These are phyloP conservation scores for Zopfia rhizophila DNA, from an alignment of 2,329 filamentous ascomycete genomes.

Conservation along the genomic window DNA sequence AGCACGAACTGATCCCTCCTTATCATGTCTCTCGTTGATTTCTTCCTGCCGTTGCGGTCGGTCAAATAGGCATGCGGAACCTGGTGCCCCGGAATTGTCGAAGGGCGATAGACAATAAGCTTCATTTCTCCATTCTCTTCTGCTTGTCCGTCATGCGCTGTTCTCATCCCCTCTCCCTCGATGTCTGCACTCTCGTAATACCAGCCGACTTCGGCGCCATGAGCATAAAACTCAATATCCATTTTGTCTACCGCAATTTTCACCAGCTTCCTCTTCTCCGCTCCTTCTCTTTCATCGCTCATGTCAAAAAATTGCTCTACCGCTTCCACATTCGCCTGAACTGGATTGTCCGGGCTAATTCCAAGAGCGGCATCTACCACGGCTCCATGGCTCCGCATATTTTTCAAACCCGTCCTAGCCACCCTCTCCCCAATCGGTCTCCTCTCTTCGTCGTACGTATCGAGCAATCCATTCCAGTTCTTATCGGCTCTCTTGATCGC, in stretches of 20 bases:
- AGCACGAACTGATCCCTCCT: no score
- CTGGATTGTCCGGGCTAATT: slow-evolving; percentile 29
- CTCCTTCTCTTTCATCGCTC: slow-evolving; percentile 21
- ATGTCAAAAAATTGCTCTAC: slow-evolving; percentile 37
- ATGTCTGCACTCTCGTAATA: slow-evolving; percentile 42
- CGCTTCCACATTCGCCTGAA: slow-evolving; percentile 32
- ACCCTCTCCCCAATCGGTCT: slow-evolving; percentile 45
- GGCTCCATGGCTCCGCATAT: slow-evolving; percentile 38
- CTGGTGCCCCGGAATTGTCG: slow-evolving; percentile 45
- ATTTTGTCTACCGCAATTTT: slow-evolving; percentile 34
- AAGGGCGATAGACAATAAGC: slow-evolving; percentile 27
- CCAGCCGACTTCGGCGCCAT: slow-evolving; percentile 48
- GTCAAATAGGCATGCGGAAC: slow-evolving; percentile 44
- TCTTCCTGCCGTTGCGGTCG: slow-evolving; percentile 11
- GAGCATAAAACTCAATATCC: slow-evolving; percentile 47
- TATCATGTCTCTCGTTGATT: slow-evolving; percentile 36
- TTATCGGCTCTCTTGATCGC: slow-evolving; percentile 27
- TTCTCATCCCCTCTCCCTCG: slow-evolving; percentile 24
- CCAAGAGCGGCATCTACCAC: slow-evolving; percentile 48
- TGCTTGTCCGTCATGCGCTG: slow-evolving; percentile 35
- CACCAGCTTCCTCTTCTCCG: slow-evolving; percentile 32
- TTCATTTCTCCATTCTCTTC: slow-evolving; percentile 25
- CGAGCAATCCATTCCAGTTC: slow-evolving; percentile 34
- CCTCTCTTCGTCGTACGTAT: slow-evolving; percentile 49
- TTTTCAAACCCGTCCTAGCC: slow-evolving; percentile 36